Percentiles rank a stretch among this genome's conserved stretches.
phyloP scores from a whole-genome alignment of 164 flowering plant genomes.

The Kingdonia uniflora region DNA sequence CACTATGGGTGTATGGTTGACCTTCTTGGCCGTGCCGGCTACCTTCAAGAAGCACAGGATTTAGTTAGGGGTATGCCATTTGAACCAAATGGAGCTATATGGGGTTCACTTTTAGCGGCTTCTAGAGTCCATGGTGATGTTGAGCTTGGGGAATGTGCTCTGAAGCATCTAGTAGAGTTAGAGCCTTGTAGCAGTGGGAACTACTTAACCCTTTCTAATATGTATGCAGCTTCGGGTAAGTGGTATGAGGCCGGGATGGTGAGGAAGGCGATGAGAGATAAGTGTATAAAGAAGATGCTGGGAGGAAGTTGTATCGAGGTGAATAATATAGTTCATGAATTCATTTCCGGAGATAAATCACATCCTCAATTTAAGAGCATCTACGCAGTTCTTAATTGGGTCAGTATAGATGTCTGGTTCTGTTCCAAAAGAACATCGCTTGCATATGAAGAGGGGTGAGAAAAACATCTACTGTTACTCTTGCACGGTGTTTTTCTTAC shows the following conservation, averaged over 20 bases:
- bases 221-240: neutral
- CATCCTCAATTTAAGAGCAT: neutral
- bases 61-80: neutral
- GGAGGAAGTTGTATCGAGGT: constrained; percentile 2
- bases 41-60: neutral
- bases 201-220: neutral
- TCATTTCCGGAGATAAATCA: neutral
- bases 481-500: too few species aligned
- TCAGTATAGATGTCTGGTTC: neutral
- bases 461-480: too few species aligned
- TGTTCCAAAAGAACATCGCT: too few species aligned
- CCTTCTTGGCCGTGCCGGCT: constrained; percentile 2
- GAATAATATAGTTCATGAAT: constrained; percentile 1
- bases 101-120: constrained; percentile 5
- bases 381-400: neutral
- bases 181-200: constrained; percentile 4
- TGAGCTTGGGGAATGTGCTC: constrained; percentile 7
- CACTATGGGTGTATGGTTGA: constrained; percentile 3
- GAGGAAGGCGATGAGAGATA: constrained; percentile 4
- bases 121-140: constrained; percentile 6
- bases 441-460: too few species aligned
- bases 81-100: constrained; percentile 5
- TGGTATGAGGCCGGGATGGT: constrained; percentile 3
- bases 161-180: constrained; percentile 1
- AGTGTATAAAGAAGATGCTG: neutral